phyloP scores from a whole-genome alignment of 192 early-diverging fungal species.

The Backusella sp. region DNA sequence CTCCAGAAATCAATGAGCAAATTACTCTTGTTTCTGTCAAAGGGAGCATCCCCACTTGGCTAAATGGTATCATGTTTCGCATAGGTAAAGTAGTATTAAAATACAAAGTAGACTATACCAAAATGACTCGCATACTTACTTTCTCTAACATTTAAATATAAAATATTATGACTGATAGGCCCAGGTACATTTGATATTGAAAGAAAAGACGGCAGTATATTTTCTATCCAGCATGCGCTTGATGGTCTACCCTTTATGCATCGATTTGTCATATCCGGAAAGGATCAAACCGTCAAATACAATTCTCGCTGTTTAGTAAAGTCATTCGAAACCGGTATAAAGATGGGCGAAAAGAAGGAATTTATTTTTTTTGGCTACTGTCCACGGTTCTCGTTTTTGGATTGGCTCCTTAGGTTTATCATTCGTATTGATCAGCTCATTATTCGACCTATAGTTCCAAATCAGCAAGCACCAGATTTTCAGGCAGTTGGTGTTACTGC shows the following conservation, averaged over 20 bases:
- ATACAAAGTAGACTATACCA: not conserved
- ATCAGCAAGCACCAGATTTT: not conserved
- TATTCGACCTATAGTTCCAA: not conserved
- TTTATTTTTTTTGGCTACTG: conserved; percentile 25
- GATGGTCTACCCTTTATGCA: conserved; percentile 34
- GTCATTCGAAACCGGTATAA: conserved; percentile 14
- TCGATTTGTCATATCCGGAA: conserved; percentile 24
- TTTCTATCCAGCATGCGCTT: conserved; percentile 33
- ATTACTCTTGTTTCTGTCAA: conserved; percentile 27
- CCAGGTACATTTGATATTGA: conserved; percentile 28
- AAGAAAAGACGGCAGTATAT: conserved; percentile 14
- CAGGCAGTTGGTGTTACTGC: conserved; percentile 26
- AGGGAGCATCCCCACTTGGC: conserved; percentile 48
- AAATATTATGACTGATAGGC: conserved; percentile 12
- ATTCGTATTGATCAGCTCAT: not conserved
- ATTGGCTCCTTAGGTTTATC: not conserved
- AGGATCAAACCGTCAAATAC: conserved; percentile 9
- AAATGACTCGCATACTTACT: not conserved
- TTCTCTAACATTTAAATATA: not conserved
- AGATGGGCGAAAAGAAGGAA: not conserved
- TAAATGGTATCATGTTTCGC: conserved; percentile 49
- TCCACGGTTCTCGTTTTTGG: not conserved
- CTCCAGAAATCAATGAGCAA: conserved; percentile 37
- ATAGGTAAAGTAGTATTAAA: conserved; percentile 27
- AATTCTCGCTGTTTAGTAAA: conserved; percentile 29